Evolutionary conservation across 129 eudicot genomes (phyloP), one percentile per base, ranked within the genome.

Genomic region (Logfia minima): DNA sequence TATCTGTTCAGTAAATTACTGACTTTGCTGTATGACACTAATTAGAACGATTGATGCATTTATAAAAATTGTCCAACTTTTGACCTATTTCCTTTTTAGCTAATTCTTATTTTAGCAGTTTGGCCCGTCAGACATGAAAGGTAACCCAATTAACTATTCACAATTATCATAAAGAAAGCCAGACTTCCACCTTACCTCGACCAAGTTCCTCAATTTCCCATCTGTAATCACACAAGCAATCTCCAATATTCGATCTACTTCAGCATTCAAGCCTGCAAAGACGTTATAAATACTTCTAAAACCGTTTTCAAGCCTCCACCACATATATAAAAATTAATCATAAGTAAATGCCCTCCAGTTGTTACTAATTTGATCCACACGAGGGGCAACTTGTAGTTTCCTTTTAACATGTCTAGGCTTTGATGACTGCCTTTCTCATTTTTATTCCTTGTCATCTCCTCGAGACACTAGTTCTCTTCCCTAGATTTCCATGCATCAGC

Each of bases 281-380:
- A 45, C 63, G 6, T 29, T 64, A 28, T 76, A 76, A 32, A 11
- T 66, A 48, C 72, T 29, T 53, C 8, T n/a, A 19, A 4, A 53
- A 1, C 41, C 9, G 66, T 58, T 68, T 23, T 11, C 41, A 68
- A 21, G 28, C 41, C 35, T 55, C 43, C 75, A 29, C 0, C 21
- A 51, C 14, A 4, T 56, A 37, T 68, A 77, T 5, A 67, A 32
- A 59, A 55, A 28, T 69, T 13, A 24, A 70, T 9, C 0, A 70
- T 62, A 63, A 31, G n/a, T 45, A 52, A 32, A 58, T 60, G 56
- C 81, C 37, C 72, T 87, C 98, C 98, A 26, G 97, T 89, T 89
- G 88, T 94, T 84, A 87, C 89, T 84, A 94, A 80, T 81, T 94
- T 95, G 81, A 94, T 94, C 98, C 98, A 94, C 52, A 94, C 96